These are phyloP conservation scores for Aspergillus fructus DNA, from an alignment of 2,329 filamentous ascomycete species.

Conservation along the genomic window DNA sequence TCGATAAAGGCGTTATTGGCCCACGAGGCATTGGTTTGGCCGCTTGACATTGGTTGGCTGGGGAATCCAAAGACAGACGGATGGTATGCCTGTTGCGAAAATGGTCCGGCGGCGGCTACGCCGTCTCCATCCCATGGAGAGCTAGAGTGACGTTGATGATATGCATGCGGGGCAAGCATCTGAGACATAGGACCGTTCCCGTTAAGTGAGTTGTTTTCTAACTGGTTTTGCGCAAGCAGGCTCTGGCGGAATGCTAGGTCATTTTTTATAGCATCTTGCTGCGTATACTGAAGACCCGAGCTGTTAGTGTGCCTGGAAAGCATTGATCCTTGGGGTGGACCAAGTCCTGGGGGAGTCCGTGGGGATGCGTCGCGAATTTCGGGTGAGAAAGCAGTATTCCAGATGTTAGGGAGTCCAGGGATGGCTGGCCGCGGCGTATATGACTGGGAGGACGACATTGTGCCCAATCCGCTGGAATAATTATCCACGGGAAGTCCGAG, in stretches of 20 bases:
- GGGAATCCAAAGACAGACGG: conserved; percentile 19
- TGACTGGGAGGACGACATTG: conserved; percentile 28
- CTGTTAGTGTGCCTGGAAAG: conserved; percentile 15
- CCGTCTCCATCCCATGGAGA: conserved; percentile 27
- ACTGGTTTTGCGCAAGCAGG: conserved; percentile 26
- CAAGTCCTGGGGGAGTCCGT: conserved; percentile 38
- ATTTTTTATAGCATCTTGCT: conserved; percentile 27
- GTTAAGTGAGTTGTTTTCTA: conserved; percentile 21
- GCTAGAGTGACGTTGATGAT: conserved; percentile 17
- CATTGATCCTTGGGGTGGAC: conserved; percentile 19
- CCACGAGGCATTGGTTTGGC: conserved; percentile 31
- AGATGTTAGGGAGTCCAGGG: conserved; percentile 43
- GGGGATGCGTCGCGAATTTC: conserved; percentile 43
- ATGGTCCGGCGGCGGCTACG: conserved; percentile 8
- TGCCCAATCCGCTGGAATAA: conserved; percentile 18
- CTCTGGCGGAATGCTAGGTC: conserved; percentile 30
- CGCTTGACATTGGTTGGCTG: conserved; percentile 28
- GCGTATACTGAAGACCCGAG: conserved; percentile 21
- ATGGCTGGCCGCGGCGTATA: conserved; percentile 33
- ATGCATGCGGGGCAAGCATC: conserved; percentile 22
- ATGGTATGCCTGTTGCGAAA: conserved; percentile 10
- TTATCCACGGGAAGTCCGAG: conserved; percentile 27
- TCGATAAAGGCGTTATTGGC: conserved; percentile 39
- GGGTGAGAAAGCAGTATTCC: conserved; percentile 46
- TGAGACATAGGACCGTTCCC: conserved; percentile 23